Evolutionary conservation across 1,284 basidiomycete species (phyloP).

Genomic region (Somion occarium): DNA sequence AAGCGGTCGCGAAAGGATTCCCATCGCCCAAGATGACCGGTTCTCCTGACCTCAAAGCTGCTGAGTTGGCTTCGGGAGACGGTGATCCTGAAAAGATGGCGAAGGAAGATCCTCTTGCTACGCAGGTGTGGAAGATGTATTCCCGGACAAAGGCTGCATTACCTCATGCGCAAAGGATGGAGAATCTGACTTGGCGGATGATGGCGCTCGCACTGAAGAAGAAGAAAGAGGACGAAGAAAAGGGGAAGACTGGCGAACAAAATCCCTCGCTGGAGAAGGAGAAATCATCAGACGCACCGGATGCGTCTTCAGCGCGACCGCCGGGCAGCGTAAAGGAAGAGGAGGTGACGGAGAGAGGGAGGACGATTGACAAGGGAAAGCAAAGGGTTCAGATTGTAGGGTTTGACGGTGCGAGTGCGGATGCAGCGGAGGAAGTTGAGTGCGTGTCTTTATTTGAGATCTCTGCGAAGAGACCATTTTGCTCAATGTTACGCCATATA

Average conservation of each 20-base stretch:
- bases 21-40: constrained; percentile 61
- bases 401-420: constrained; percentile 73
- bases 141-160: constrained; percentile 82
- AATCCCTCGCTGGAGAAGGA: constrained; percentile 17
- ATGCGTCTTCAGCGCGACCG: constrained; percentile 15
- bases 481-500: constrained; percentile 23
- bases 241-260: constrained; percentile 16
- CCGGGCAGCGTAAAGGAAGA: constrained; percentile 16
- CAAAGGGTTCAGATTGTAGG: constrained; percentile 69
- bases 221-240: constrained; percentile 70
- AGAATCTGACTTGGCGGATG: constrained; percentile 97
- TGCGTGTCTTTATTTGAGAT: constrained; percentile 44
- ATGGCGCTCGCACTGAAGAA: constrained; percentile 93
- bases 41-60: constrained; percentile 56
- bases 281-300: constrained; percentile 10
- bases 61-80: constrained; percentile 34
- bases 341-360: constrained; percentile 40
- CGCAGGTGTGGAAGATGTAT: constrained; percentile 98
- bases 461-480: constrained; percentile 12
- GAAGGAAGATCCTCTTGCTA: constrained; percentile 85
- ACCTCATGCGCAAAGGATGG: constrained; percentile 93
- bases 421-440: constrained; percentile 66
- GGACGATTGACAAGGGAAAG: constrained; percentile 74
- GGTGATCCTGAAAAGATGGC: constrained; percentile 61
- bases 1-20: constrained; percentile 40